Evolutionary conservation across 306 rosid species (phyloP), one percentile per base, ranked within the genome.

Genomic region (Inga oerstediana): DNA sequence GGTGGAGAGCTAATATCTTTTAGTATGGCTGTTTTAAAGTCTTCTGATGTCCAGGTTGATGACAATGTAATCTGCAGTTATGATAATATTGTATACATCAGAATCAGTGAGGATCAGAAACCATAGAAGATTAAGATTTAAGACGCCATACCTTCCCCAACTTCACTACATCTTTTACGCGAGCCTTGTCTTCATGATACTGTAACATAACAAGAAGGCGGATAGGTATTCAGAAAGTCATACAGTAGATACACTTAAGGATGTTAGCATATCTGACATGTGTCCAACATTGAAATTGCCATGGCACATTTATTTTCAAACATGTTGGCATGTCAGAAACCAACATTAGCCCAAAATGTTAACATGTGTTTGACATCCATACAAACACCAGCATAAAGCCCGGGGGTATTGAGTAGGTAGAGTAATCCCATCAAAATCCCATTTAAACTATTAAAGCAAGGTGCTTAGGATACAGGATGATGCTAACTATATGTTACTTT

Each of bases 141-240:
- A 76, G 45, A 74, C 58, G 65, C 64, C 85, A 82, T 92, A 95
- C 98, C 98, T 93, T 95, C 78, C 93, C 90, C 79, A 86, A 88
- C 91, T 95, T 95, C 86, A 93, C 86, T 19, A 93, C 92, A 84
- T 95, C 95, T 86, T 92, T 92, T 81, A 92, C 81, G 85, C 84
- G 91, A 76, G 87, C 81, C 88, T 86, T 95, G 59, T 95, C 98
- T 64, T 92, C 94, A 52, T 81, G 90, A 88, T 88, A 95, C 98
- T 95, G 98, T 64, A 82, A 83, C 75, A 82, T 20, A 70, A 77
- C 10, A 67, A 56, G 72, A 74, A 45, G 10, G 79, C 24, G 76
- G 66, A 79, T 78, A 80, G 44, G 22, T 61, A 52, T 67, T 81
- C 83, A 41, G 82, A 45, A 52, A 68, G 88, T 71, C 75, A 20